These are phyloP conservation scores for Lepiota brunneoincarnata DNA, from an alignment of 768 basidiomycete genomes.

Conservation along the genomic window DNA sequence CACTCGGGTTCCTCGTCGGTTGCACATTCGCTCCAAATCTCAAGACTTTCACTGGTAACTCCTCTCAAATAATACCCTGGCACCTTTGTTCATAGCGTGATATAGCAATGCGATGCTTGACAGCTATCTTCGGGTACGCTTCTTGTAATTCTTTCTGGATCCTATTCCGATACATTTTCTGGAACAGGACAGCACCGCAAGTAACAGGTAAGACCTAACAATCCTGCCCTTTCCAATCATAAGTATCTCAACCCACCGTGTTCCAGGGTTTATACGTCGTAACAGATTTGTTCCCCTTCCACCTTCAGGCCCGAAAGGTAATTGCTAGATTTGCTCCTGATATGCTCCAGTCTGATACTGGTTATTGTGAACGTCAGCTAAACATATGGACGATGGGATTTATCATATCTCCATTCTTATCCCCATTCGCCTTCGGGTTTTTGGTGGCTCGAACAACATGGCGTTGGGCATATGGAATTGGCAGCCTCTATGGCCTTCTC, in stretches of 20 bases:
- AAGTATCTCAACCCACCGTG: not conserved
- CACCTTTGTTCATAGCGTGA: not conserved
- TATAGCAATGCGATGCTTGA: conserved; percentile 56
- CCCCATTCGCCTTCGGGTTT: conserved; percentile 69
- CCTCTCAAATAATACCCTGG: not conserved
- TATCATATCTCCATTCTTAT: conserved; percentile 61
- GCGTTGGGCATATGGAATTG: conserved; percentile 70
- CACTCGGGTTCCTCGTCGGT: conserved; percentile 46
- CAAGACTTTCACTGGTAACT: conserved; percentile 51
- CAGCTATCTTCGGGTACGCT: conserved; percentile 51
- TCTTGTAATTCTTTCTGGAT: not conserved
- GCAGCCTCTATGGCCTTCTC: conserved; percentile 53
- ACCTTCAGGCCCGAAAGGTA: conserved; percentile 65
- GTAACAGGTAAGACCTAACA: conserved; percentile 1
- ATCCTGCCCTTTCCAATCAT: not conserved
- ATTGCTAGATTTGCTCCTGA: conserved; percentile 4
- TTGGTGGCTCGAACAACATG: conserved; percentile 57
- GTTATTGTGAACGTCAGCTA: conserved; percentile 28
- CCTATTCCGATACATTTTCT: not conserved
- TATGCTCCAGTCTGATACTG: not conserved
- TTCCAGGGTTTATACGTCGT: conserved; percentile 57
- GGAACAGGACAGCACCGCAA: conserved; percentile 6
- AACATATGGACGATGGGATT: conserved; percentile 61
- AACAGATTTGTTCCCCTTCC: conserved; percentile 67
- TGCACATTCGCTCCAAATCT: conserved; percentile 55